phyloP scores from a whole-genome alignment of 495 filamentous ascomycete genomes.

The Penicillium cataractarum region DNA sequence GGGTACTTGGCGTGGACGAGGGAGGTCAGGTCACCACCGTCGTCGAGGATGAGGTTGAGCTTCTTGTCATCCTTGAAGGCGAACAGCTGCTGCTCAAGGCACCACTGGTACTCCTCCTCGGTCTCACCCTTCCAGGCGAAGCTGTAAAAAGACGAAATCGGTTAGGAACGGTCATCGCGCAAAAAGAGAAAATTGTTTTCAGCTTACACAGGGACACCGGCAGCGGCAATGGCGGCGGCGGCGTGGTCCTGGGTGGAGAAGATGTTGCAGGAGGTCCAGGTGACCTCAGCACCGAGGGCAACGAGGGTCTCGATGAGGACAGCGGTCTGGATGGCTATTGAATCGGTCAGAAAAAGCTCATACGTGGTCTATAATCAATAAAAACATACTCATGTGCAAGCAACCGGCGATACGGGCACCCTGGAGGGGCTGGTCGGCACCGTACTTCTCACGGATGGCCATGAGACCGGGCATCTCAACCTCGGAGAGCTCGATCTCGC shows the following conservation, averaged over 20 bases:
- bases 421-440: conserved; percentile 86
- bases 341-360: conserved; percentile 21
- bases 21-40: conserved; percentile 95
- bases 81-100: conserved; percentile 94
- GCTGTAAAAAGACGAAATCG: conserved; percentile 37
- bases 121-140: conserved; percentile 99
- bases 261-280: conserved; percentile 97
- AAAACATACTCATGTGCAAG: conserved; percentile 90
- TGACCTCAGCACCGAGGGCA: conserved; percentile 94
- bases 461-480: conserved; percentile 99
- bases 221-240: conserved; percentile 92
- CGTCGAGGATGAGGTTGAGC: conserved; percentile 98
- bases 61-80: conserved; percentile 97
- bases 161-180: background rate
- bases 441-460: conserved; percentile 91
- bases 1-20: conserved; percentile 98
- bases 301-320: conserved; percentile 97
- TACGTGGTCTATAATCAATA: conserved; percentile 2
- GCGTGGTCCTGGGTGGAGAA: conserved; percentile 99
- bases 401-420: conserved; percentile 95
- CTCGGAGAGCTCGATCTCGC: conserved; percentile 98
- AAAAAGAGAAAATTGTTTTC: background rate
- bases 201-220: conserved; percentile 83
- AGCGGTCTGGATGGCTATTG: conserved; percentile 90
- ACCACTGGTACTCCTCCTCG: conserved; percentile 99